These are phyloP conservation scores for Ceratonia siliqua DNA, from an alignment of 306 rosid genomes.

Conservation along the genomic window DNA sequence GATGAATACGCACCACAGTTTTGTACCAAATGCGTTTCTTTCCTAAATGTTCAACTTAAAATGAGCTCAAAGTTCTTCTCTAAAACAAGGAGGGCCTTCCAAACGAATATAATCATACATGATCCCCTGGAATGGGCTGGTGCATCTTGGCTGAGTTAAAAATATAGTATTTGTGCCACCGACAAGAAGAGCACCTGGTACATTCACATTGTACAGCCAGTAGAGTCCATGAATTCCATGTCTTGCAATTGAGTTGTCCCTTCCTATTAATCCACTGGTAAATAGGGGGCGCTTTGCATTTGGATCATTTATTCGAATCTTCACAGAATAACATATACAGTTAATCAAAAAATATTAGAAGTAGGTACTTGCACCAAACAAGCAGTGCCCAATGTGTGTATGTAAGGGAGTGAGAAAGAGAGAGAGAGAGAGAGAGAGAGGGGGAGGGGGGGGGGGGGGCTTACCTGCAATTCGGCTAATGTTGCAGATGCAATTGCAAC, in stretches of 20 bases:
- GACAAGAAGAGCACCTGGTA: conserved; percentile 27
- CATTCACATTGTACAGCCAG: conserved; percentile 43
- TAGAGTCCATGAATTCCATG: conserved; percentile 66
- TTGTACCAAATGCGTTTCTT: background rate
- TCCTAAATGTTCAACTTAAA: conserved; percentile 18
- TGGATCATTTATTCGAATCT: conserved; percentile 59
- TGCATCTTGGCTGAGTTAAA: conserved; percentile 47
- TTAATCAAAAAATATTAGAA: conserved; percentile 23
- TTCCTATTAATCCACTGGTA: conserved; percentile 51
- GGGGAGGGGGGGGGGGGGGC: background rate
- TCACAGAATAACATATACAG: conserved; percentile 6
- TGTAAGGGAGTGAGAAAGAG: background rate
- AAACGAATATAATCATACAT: conserved; percentile 66
- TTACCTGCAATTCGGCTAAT: conserved; percentile 80
- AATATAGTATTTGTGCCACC: conserved; percentile 47
- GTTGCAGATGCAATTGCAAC: conserved; percentile 86
- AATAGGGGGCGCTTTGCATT: conserved; percentile 11
- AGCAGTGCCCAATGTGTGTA: background rate
- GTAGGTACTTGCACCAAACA: conserved; percentile 5
- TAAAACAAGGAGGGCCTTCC: conserved; percentile 59
- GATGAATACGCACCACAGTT: background rate
- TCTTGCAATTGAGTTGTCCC: conserved; percentile 60
- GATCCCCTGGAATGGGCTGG: conserved; percentile 40
- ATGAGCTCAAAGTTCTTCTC: conserved; percentile 23
- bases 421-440: background rate